phyloP scores from a whole-genome alignment of 352 stramenopile genomes.

The Globisporangium recalcitrans region DNA sequence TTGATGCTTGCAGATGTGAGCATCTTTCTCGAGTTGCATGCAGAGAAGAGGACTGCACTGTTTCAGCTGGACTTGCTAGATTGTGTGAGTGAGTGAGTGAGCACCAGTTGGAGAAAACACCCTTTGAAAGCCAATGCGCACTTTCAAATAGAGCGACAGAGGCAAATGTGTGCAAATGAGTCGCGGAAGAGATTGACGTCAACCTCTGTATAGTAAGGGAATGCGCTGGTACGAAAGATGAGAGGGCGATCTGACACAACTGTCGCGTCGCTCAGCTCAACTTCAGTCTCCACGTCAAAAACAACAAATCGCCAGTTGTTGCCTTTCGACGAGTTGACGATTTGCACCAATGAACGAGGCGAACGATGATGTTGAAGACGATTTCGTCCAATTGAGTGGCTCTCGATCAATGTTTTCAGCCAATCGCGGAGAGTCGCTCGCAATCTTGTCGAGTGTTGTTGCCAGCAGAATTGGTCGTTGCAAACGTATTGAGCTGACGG shows the following conservation, averaged over 20 bases:
- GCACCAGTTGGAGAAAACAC: not conserved
- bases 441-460: not conserved
- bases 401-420: not conserved
- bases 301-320: not conserved
- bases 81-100: not conserved
- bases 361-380: not conserved
- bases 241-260: not conserved
- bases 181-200: too few relatives aligned
- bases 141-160: too few relatives aligned
- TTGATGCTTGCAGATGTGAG: not conserved
- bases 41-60: not conserved
- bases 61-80: not conserved
- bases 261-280: not conserved
- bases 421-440: not conserved
- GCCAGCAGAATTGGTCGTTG: not conserved
- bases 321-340: not conserved
- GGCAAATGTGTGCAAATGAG: too few relatives aligned
- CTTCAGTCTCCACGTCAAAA: slow-evolving; percentile 12
- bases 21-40: not conserved
- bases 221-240: too few relatives aligned
- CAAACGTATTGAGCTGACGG: not conserved
- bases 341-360: not conserved
- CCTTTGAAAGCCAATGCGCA: too few relatives aligned
- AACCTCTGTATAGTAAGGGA: not conserved
- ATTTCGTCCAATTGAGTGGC: not conserved